Base-by-base conservation (phyloP, 2,329 filamentous ascomycete species). In the Metarhizium sp. region DNA sequence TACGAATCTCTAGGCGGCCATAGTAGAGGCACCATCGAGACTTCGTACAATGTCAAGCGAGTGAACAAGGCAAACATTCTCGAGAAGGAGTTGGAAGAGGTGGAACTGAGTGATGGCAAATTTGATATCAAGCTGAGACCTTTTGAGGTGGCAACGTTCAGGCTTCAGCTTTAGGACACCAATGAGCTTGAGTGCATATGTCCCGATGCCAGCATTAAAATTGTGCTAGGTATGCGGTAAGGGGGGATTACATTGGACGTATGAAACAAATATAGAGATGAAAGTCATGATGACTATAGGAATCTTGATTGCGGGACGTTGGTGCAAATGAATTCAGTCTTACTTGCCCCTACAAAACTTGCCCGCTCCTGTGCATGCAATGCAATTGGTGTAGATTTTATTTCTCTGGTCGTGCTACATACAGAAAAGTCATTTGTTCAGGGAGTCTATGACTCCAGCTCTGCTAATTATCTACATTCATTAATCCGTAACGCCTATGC, bases 1-100 rank as follows among this genome's bases (percentile, higher is more conserved):
- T 99, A 95, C 67, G 94, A 99, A 68, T 87, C 87, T 58, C 74
- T 97, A 46, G 94, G 94, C 49, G 94, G 94, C 0, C 86, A 83
- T 64, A 85, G 84, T 59, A 82, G 85, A 59, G 92, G 87, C 2
- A 82, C 76, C 1, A 82, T 96, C 63, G 73, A 77, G 48, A 87
- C 87, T 51, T 78, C 73, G 8, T 80, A 92, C 69, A 75, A 84
- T 30, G 83, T 96, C 32, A 86, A 85, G 75, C 85, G 82, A 63
- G 90, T 88, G 36, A 86, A 79, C 73, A 96, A 90, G 78, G 86
- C 85, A 46, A 97, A 96, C 71, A 69, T 95, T 59, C 74, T 99
- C 36, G 94, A 99, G 69, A 94, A 99, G 69, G 88, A 95, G 63
- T 71, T 85, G 55, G 85, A 90, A 60, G 82, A 85, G 66, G 63